These are phyloP conservation scores for Chytriomyces sp. DNA, from an alignment of 192 early-diverging fungal genomes.

Conservation along the genomic window DNA sequence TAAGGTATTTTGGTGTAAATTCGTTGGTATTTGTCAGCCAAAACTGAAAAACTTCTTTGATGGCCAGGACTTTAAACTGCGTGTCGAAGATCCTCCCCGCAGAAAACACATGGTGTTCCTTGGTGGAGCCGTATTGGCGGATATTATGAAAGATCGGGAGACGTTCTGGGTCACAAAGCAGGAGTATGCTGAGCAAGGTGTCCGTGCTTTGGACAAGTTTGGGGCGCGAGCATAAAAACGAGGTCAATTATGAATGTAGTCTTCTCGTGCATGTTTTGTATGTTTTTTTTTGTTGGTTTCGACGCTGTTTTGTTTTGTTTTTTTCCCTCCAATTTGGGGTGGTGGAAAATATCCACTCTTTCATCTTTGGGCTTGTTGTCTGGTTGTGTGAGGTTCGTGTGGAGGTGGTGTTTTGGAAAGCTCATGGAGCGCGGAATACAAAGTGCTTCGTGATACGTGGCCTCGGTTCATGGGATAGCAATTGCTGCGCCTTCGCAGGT, in stretches of 20 bases:
- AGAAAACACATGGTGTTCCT: slow-evolving; percentile 99
- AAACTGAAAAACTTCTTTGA: neutral
- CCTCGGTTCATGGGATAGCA: no score
- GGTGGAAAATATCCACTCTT: neutral
- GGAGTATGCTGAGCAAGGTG: slow-evolving; percentile 93
- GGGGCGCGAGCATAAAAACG: slow-evolving; percentile 21
- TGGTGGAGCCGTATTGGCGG: slow-evolving; percentile 94
- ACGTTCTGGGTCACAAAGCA: slow-evolving; percentile 90
- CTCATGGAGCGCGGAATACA: no score
- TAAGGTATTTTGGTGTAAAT: slow-evolving; percentile 52
- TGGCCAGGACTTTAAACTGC: slow-evolving; percentile 91
- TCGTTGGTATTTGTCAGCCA: neutral
- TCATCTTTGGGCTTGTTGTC: no score
- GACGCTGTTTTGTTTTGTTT: neutral
- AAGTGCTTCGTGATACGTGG: no score
- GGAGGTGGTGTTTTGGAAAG: no score
- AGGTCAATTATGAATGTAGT: no score
- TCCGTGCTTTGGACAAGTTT: slow-evolving; percentile 66
- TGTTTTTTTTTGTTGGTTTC: neutral
- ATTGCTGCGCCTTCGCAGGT: no score
- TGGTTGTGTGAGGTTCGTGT: no score
- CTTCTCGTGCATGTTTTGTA: neutral
- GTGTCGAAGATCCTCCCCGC: slow-evolving; percentile 96
- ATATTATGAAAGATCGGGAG: slow-evolving; percentile 92
- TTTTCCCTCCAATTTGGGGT: neutral